Percentiles rank a stretch among this genome's conserved stretches.
phyloP scores from a whole-genome alignment of 1,139 yeast genomes.

The Scheffersomyces lignicola region DNA sequence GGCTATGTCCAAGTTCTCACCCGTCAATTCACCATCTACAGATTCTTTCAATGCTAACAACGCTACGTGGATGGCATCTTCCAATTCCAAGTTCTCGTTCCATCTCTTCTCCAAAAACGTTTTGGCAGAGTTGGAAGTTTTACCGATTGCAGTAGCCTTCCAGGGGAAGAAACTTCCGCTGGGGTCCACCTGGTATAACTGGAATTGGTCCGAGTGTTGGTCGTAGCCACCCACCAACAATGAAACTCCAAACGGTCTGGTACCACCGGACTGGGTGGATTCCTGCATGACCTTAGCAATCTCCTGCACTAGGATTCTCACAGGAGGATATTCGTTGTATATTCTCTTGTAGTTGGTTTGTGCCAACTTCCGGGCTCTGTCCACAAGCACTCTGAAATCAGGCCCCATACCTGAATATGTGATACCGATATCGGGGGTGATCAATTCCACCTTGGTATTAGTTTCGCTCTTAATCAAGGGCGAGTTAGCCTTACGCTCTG shows the following conservation, averaged over 20 bases:
- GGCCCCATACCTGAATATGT: constrained; percentile 99
- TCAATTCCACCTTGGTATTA: constrained; percentile 72
- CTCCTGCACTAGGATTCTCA: constrained; percentile 89
- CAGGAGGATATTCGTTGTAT: constrained; percentile 97
- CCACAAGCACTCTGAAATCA: constrained; percentile 91
- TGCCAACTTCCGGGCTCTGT: constrained; percentile 88
- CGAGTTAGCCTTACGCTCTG: constrained; percentile 89
- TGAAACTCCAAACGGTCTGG: constrained; percentile 96
- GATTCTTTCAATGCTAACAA: constrained; percentile 91
- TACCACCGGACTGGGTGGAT: constrained; percentile 98
- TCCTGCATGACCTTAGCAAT: constrained; percentile 97
- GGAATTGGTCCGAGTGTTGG: constrained; percentile 69
- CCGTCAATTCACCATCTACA: constrained; percentile 97
- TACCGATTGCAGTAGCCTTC: constrained; percentile 99
- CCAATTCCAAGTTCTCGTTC: constrained; percentile 94
- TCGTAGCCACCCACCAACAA: constrained; percentile 93
- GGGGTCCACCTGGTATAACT: constrained; percentile 95
- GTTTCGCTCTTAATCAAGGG: constrained; percentile 74
- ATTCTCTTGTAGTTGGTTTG: constrained; percentile 91
- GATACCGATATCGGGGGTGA: constrained; percentile 96
- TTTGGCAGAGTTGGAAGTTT: constrained; percentile 90
- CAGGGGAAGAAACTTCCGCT: constrained; percentile 99
- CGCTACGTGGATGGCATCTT: constrained; percentile 97
- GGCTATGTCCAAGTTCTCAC: constrained; percentile 92
- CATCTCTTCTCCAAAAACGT: constrained; percentile 97